These are phyloP conservation scores for Ophiostoma australiae DNA, from an alignment of 2,329 filamentous ascomycete genomes.

Conservation along the genomic window DNA sequence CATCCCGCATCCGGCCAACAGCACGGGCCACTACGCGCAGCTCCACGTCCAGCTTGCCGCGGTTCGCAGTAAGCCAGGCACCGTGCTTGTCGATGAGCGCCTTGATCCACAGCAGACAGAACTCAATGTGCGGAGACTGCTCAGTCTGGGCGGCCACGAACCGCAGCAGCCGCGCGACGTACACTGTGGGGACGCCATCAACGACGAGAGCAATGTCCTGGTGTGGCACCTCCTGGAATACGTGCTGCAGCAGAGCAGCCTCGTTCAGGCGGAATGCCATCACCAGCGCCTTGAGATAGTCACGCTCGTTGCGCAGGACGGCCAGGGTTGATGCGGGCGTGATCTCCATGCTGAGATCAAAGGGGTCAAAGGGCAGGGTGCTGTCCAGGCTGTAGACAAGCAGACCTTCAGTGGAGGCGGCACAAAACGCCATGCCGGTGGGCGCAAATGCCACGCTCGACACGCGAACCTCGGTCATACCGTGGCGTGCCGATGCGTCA, in stretches of 20 bases:
- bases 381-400: conserved; percentile 90
- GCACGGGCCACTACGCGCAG: conserved; percentile 77
- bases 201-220: conserved; percentile 72
- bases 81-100: conserved; percentile 77
- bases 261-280: conserved; percentile 98
- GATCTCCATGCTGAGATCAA: conserved; percentile 90
- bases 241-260: conserved; percentile 69
- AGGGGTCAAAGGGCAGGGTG: conserved; percentile 82
- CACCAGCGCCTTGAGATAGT: conserved; percentile 86
- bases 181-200: conserved; percentile 73
- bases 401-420: conserved; percentile 88
- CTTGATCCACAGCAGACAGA: conserved; percentile 90
- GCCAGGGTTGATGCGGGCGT: conserved; percentile 79
- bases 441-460: conserved; percentile 82
- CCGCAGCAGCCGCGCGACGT: conserved; percentile 76
- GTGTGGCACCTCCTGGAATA: conserved; percentile 79
- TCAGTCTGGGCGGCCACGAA: conserved; percentile 87
- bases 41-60: conserved; percentile 75
- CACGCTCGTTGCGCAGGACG: conserved; percentile 60
- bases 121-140: conserved; percentile 87
- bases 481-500: conserved; percentile 74
- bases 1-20: conserved; percentile 72
- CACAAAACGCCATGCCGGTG: conserved; percentile 84
- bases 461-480: conserved; percentile 77
- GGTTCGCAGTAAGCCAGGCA: conserved; percentile 74